Evolutionary conservation across 176 grass and related monocot genomes (phyloP), one percentile per base, ranked within the genome.

Genomic region (Zea luxurians): DNA sequence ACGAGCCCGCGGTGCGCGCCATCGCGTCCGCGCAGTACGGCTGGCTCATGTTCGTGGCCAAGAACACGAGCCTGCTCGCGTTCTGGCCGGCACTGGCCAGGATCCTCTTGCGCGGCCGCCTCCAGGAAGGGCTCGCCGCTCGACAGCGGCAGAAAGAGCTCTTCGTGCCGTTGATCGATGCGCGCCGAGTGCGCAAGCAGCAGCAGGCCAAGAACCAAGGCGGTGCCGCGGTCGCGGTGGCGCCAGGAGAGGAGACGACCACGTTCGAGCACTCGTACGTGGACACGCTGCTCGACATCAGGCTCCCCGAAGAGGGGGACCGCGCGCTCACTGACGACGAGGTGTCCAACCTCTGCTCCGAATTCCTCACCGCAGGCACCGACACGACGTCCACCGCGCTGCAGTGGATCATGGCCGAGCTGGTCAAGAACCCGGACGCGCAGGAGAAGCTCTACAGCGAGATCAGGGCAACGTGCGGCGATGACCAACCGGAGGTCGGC

Each of bases 391-490:
- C 84, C 74, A 93, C 91, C 0, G 82, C 78, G 35, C 69, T 93
- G 34, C 70, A 93, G 70, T 93, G 91, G 91, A 93, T 93, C 85
- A 90, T 90, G 91, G 91, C 91, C 6, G 78, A 93, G 74, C 88
- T 93, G 1, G 91, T 93, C 55, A 90, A 85, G 84, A 81, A 90
- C 74, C 91, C 76, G 59, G 37, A 61, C 12, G 36, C 85, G 47
- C 88, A 93, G 48, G 59, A 76, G 6, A 85, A 78, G 58, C 84
- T 93, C 35, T 75, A 71, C 45, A 0, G 18, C 41, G 91, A 88
- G 84, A 88, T 93, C 71, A 62, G 68, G 9, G 3, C 60, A 13
- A 17, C 43, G 15, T 9, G 57, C 11, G 68, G 55, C 10, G 66
- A 8, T 27, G 64, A 73, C 0, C 57, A 8, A 2, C 60, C 43